Evolutionary conservation across 202 grass and related monocot species (phyloP), one percentile per base, ranked within the genome.

Genomic region (Carex sylvatica): DNA sequence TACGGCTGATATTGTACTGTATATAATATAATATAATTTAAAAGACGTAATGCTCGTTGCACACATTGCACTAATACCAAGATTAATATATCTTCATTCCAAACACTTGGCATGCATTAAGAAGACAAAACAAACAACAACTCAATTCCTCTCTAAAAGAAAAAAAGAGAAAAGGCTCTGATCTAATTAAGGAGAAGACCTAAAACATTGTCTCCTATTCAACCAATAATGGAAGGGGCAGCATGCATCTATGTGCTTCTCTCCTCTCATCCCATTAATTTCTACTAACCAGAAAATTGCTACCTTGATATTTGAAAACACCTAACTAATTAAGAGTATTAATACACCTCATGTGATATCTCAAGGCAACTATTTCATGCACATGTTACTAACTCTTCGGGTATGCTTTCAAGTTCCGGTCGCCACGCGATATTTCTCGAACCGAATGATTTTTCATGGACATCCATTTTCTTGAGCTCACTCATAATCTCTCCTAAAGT

Each of bases 341-440:
- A 58, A 33, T n/a, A 84, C 14, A 13, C 9, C 51, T 84, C 52
- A 13, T 9, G 31, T 67, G 36, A 67, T 79, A 69, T 76, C 11
- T 44, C 35, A 49, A 47, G 46, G 20, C 52, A 47, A 11, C 9
- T 47, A n/a, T 28, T 74, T 87, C 12, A 40, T 26, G 71, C 26
- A 83, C 5, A 19, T 55, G 44, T 40, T 68, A 83, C 36, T 6
- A 65, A 58, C 40, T 97, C 91, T 87, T 97, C 94, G 0, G 91
- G 91, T 74, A 97, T 97, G 83, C 90, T 97, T 47, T 77, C 88
- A 6, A 97, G 88, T 80, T 74, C 85, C 14, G 94, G 92, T 46
- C 86, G 90, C 94, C 94, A 97, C 2, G 35, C 65, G 2, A 4
- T 63, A 68, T 70, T 26, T 55, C 71, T 78, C 7, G 61, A 74